phyloP scores from a whole-genome alignment of 805 yeast genomes.

The Kluyveromyces siamensis region DNA sequence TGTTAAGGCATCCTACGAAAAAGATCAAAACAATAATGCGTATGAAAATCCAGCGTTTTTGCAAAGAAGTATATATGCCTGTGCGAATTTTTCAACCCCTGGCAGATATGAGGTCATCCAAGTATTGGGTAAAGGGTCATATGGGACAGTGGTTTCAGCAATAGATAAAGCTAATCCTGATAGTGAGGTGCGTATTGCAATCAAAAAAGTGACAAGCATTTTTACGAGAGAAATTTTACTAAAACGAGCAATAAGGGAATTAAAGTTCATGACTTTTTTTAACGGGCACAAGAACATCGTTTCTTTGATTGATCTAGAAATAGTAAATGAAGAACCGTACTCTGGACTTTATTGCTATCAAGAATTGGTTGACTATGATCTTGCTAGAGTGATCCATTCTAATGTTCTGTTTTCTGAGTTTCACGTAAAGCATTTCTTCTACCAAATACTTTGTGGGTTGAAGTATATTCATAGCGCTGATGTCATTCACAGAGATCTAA shows the following conservation, averaged over 20 bases:
- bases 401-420: conserved; percentile 72
- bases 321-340: conserved; percentile 54
- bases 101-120: conserved; percentile 47
- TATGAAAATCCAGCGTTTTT: conserved; percentile 6
- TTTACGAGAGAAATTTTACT: conserved; percentile 58
- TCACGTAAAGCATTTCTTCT: conserved; percentile 66
- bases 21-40: conserved; percentile 10
- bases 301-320: conserved; percentile 62
- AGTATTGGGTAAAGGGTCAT: conserved; percentile 74
- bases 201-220: conserved; percentile 70
- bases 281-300: conserved; percentile 82
- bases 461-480: conserved; percentile 88
- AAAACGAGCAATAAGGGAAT: conserved; percentile 76
- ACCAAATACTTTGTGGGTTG: conserved; percentile 79
- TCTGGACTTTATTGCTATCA: conserved; percentile 88
- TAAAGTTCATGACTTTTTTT: conserved; percentile 71
- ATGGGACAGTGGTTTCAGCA: conserved; percentile 80
- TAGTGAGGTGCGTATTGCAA: conserved; percentile 43
- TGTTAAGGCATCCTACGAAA: conserved; percentile 14
- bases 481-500: conserved; percentile 85
- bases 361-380: conserved; percentile 74
- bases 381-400: conserved; percentile 73
- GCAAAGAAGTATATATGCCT: conserved; percentile 34
- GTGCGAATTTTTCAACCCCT: conserved; percentile 55
- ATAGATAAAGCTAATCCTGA: conserved; percentile 24